Conservation (phyloP, 805 yeast species). For the Candida boleticola region DNA sequence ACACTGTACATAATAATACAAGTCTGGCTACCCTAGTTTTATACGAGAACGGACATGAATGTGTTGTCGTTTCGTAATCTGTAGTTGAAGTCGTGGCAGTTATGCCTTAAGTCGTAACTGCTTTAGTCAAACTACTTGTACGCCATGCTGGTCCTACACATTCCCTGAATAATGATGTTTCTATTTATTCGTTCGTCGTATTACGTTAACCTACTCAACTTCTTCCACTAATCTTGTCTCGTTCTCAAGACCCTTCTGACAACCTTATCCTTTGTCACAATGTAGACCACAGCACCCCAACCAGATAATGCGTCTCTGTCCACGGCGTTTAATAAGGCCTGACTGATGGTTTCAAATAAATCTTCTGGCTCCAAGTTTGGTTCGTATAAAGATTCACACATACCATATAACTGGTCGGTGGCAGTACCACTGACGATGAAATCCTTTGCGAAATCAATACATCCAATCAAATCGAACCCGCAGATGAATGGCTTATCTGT, state of each 20-base stretch:
- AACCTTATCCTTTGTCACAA: constrained; percentile 89
- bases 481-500: constrained; percentile 86
- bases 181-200: no score
- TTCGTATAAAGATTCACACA: constrained; percentile 96
- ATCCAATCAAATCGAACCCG: constrained; percentile 94
- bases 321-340: constrained; percentile 88
- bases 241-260: constrained; percentile 84
- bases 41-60: no score
- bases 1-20: no score
- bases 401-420: constrained; percentile 93
- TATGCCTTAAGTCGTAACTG: no score
- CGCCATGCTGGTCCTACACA: no score
- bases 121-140: no score
- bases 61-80: no score
- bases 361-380: constrained; percentile 93
- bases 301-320: constrained; percentile 98
- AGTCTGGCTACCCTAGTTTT: no score
- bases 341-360: constrained; percentile 91
- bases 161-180: no score
- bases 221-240: constrained; percentile 97
- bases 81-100: no score
- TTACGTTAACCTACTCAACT: no score
- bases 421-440: constrained; percentile 97
- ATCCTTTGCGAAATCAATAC: constrained; percentile 92
- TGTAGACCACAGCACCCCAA: constrained; percentile 96